Evolutionary conservation across 805 yeast species (phyloP), one percentile per base, ranked within the genome.

Genomic region (Starmerella riodocensis): DNA sequence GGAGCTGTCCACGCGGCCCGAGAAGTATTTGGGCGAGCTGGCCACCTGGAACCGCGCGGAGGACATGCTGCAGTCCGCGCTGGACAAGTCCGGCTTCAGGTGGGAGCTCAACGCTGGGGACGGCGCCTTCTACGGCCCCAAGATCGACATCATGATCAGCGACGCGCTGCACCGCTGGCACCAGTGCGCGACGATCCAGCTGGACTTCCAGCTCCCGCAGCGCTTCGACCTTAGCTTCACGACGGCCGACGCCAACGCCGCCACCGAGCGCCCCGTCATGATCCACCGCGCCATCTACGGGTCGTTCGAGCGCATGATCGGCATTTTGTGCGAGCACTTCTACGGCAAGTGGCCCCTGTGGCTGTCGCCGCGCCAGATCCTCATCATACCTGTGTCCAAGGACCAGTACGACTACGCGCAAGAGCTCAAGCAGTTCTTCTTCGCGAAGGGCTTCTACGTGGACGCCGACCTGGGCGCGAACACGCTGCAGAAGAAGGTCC

Each of bases 301-400:
- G 52, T 83, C 95, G 33, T 93, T 91, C 45, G 99, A 91, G 71
- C 82, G 99, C 72, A 86, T 91, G 97, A 82, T 94, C 48, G 98
- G 96, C 48, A 88, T 91, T 54, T 75, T 91, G 63, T 86, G 94
- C 43, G 99, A 91, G 66, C 98, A 91, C 68, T 91, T 71, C 66
- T 94, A 86, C 59, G 99, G 99, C 57, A 91, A 85, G 62, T 91
- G 99, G 99, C 99, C 99, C 57, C 83, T 91, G 73, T 91, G 98
- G 98, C 71, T 91, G 59, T 86, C 97, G n/a, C 99, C 99, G 57
- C 80, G 98, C 69, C 99, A 91, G 67, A 73, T 88, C 42, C 69
- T 88, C 54, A 93, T 91, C 55, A 91, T 91, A 23, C 98, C 98
- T 53, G 96, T 91, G 53, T 96, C 95, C 57, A 93, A 81, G 49